A percentile compares a stretch with the other conserved stretches of the same genome.
phyloP scores from a whole-genome alignment of 2,329 filamentous ascomycete species.

The Albophoma yamanashiensis region DNA sequence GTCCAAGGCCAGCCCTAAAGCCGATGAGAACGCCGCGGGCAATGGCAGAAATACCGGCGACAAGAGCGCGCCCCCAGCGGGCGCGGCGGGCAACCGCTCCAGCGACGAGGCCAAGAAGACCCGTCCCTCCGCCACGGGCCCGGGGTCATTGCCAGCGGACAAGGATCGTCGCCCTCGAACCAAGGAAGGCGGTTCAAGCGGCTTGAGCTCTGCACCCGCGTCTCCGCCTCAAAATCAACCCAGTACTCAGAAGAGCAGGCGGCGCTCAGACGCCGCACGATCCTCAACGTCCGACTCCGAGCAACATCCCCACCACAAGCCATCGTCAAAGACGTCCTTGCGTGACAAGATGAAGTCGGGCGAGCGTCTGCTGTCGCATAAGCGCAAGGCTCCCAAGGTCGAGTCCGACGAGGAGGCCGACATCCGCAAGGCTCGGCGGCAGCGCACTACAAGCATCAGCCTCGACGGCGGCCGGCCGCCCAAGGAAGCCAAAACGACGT shows the following conservation, averaged over 20 bases:
- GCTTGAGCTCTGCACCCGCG: conserved; percentile 46
- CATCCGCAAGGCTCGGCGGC: conserved; percentile 40
- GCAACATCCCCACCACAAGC: conserved; percentile 31
- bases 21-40: conserved; percentile 7
- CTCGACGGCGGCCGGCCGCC: conserved; percentile 20
- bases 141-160: conserved; percentile 17
- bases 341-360: conserved; percentile 37
- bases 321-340: conserved; percentile 30
- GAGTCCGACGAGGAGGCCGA: conserved; percentile 51
- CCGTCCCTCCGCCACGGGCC: conserved; percentile 23
- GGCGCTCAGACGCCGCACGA: conserved; percentile 27
- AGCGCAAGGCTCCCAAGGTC: conserved; percentile 41
- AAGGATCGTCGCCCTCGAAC: conserved; percentile 27
- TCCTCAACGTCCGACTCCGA: conserved; percentile 48
- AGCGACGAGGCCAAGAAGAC: conserved; percentile 36
- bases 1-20: conserved; percentile 17
- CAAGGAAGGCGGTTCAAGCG: conserved; percentile 42
- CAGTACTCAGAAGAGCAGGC: conserved; percentile 20
- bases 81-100: conserved; percentile 21
- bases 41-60: conserved; percentile 25
- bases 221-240: conserved; percentile 33
- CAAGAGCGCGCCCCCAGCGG: conserved; percentile 17
- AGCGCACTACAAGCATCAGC: conserved; percentile 36
- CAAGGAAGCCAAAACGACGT: conserved; percentile 21
- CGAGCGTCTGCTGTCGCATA: conserved; percentile 36